Conservation (phyloP, 2,329 filamentous ascomycete genomes). For the Elsinoe ampelina region DNA sequence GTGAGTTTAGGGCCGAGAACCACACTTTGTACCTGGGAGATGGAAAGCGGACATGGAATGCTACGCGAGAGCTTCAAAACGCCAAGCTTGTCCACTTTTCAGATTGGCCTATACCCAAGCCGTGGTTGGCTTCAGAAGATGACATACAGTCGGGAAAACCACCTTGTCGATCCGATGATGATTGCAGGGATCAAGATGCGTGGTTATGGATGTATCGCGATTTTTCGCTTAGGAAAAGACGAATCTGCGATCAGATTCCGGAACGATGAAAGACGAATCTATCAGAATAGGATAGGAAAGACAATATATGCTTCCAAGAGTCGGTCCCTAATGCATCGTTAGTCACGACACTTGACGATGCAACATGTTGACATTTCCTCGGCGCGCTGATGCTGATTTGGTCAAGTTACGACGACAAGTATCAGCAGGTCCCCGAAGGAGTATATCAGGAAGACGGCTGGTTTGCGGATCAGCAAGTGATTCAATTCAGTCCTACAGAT, state of each 20-base stretch:
- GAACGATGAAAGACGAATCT: too few relatives aligned
- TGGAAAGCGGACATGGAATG: conserved; percentile 48
- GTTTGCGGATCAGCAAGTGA: too few relatives aligned
- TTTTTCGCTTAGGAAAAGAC: conserved; percentile 16
- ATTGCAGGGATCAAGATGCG: conserved; percentile 21
- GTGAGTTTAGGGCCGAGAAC: conserved; percentile 51
- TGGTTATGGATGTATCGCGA: conserved; percentile 25
- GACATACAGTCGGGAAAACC: conserved; percentile 30
- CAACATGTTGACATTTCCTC: too few relatives aligned
- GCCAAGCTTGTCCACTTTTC: conserved; percentile 60
- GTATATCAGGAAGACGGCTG: too few relatives aligned
- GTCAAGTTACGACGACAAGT: too few relatives aligned
- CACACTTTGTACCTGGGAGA: conserved; percentile 47
- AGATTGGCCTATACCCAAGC: conserved; percentile 60
- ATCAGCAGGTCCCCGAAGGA: too few relatives aligned
- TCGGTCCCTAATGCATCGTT: too few relatives aligned
- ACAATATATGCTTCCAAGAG: too few relatives aligned
- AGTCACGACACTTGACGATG: too few relatives aligned
- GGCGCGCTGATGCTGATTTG: too few relatives aligned
- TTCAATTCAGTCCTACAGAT: too few relatives aligned
- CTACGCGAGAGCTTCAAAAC: conserved; percentile 45
- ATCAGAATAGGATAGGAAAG: too few relatives aligned
- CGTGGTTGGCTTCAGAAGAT: conserved; percentile 41
- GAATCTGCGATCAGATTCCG: neutral
- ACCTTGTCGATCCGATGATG: conserved; percentile 13